Base-by-base conservation (phyloP, 139 green algal species). In the Chlamydomonas sphaeroides region DNA sequence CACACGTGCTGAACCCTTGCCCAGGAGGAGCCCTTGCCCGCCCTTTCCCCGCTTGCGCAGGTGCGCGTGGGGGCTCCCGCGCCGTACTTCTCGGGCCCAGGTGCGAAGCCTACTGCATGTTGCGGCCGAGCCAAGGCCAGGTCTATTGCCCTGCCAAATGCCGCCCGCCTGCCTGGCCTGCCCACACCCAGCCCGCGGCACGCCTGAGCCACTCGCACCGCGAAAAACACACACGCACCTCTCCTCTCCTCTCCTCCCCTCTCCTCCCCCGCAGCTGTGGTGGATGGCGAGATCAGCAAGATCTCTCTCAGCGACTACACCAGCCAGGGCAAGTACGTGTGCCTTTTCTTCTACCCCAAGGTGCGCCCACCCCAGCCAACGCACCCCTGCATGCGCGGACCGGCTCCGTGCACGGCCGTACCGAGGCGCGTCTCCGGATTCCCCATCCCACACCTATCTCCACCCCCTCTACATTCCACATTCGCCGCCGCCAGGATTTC, bases 341-440 rank as follows among this genome's bases (percentile, higher is more conserved):
- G 74, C 36, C 89, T 96, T 5, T 94, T 97, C 78, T 96, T 89
- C 79, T 96, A 95, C 41, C 83, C 83, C 36, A 87, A 87, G 80
- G 80, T 86, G 25, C 28, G 72, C 10, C n/a, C n/a, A n/a, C n/a
- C n/a, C n/a, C n/a, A n/a, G n/a, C n/a, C n/a, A n/a, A n/a, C n/a
- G n/a, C n/a, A n/a, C n/a, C n/a, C n/a, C n/a, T n/a, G n/a, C n/a
- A n/a, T n/a, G n/a, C n/a, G n/a, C n/a, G n/a, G n/a, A n/a, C n/a
- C n/a, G n/a, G n/a, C n/a, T n/a, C n/a, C n/a, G n/a, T n/a, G n/a
- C n/a, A n/a, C n/a, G n/a, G n/a, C n/a, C n/a, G n/a, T n/a, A n/a
- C n/a, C n/a, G n/a, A n/a, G n/a, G n/a, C n/a, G n/a, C n/a, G n/a
- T n/a, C n/a, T n/a, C n/a, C n/a, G n/a, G n/a, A n/a, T n/a, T n/a